Percentiles rank a stretch among this genome's conserved stretches.
phyloP scores from a whole-genome alignment of 2,329 filamentous ascomycete genomes.

The Ophiostoma sp. region DNA sequence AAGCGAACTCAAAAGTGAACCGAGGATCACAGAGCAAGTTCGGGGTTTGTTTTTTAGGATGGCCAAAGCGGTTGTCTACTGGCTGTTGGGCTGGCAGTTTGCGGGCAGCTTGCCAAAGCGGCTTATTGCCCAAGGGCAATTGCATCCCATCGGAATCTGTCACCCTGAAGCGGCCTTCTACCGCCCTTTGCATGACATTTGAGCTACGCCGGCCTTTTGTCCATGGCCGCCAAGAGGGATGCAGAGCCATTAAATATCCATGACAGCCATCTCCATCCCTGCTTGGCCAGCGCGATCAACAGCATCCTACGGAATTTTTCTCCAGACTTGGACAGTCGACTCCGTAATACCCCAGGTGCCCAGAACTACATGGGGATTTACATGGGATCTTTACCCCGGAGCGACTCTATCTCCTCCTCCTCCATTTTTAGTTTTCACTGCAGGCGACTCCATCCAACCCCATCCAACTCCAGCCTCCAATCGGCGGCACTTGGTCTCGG shows the following conservation, averaged over 20 bases:
- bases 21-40: background rate
- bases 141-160: background rate
- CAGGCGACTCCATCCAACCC: background rate
- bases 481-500: slow-evolving; percentile 11
- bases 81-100: background rate
- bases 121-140: background rate
- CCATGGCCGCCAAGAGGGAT: background rate
- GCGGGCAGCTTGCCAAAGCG: background rate
- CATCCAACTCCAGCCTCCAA: background rate
- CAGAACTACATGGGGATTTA: background rate
- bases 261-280: background rate
- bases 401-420: background rate
- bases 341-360: slow-evolving; percentile 1
- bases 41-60: background rate
- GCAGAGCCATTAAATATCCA: background rate
- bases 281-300: background rate
- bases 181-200: background rate
- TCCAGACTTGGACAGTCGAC: slow-evolving; percentile 10
- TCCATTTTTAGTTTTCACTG: background rate
- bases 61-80: background rate
- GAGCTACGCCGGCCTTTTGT: background rate
- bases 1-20: background rate
- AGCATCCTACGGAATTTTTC: slow-evolving; percentile 12
- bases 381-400: slow-evolving; percentile 9
- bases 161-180: background rate